Evolutionary conservation across 148 eudicot genomes (phyloP).

Genomic region (Rhododendron mucronatum): DNA sequence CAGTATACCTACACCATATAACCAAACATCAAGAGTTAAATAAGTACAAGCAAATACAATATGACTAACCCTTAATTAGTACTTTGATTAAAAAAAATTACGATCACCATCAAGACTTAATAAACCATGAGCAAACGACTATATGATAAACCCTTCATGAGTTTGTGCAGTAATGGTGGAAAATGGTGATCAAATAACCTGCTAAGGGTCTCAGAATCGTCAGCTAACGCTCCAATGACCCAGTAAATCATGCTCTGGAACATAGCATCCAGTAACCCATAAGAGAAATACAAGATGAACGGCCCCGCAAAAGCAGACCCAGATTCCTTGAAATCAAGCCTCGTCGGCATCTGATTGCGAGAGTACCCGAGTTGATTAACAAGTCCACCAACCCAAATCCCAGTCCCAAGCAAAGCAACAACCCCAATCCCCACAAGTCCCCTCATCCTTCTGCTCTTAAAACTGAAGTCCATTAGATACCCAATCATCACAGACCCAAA

Average conservation of each 20-base stretch:
- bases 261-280: conserved; percentile 89
- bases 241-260: conserved; percentile 96
- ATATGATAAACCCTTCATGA: background rate
- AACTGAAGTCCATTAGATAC: conserved; percentile 78
- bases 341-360: conserved; percentile 24
- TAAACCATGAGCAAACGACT: background rate
- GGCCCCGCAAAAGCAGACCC: conserved; percentile 77
- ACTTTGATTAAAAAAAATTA: background rate
- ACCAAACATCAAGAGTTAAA: background rate
- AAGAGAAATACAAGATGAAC: conserved; percentile 71
- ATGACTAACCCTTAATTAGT: too few relatives aligned
- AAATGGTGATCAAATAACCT: conserved; percentile 39
- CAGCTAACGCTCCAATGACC: conserved; percentile 88
- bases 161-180: background rate
- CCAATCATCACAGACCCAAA: conserved; percentile 70
- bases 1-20: conserved; percentile 60
- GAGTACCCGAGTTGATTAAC: conserved; percentile 64
- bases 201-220: conserved; percentile 87
- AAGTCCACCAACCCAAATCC: conserved; percentile 88
- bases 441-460: conserved; percentile 65
- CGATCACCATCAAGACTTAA: background rate
- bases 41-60: background rate
- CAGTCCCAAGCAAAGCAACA: conserved; percentile 70
- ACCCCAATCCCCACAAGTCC: conserved; percentile 61
- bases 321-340: conserved; percentile 79